These are phyloP conservation scores for Cladosporium sp. DNA, from an alignment of 2,329 filamentous ascomycete species.

Conservation along the genomic window DNA sequence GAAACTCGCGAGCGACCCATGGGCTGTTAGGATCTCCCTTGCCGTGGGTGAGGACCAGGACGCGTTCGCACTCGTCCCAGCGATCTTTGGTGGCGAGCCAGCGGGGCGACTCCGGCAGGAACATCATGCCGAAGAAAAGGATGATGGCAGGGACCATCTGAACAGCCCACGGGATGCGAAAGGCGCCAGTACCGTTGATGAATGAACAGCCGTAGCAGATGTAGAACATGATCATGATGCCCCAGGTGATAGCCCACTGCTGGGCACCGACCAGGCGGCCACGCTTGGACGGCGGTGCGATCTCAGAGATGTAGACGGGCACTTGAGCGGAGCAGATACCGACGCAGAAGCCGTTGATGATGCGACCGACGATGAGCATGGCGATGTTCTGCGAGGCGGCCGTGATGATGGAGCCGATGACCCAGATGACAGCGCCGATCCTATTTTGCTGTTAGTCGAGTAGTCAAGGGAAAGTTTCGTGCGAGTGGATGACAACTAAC, in stretches of 20 bases:
- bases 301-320: slow-evolving; percentile 64
- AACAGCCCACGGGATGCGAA: slow-evolving; percentile 48
- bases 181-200: slow-evolving; percentile 51
- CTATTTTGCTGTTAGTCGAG: not conserved
- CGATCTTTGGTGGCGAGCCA: slow-evolving; percentile 63
- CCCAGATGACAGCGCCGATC: slow-evolving; percentile 39
- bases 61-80: slow-evolving; percentile 57
- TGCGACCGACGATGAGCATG: slow-evolving; percentile 68
- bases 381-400: slow-evolving; percentile 60
- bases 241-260: slow-evolving; percentile 66
- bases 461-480: not conserved
- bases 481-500: slow-evolving; percentile 11
- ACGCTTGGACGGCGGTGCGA: slow-evolving; percentile 55
- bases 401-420: slow-evolving; percentile 59
- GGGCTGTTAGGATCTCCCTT: slow-evolving; percentile 36
- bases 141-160: slow-evolving; percentile 48
- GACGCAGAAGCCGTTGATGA: slow-evolving; percentile 68
- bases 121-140: slow-evolving; percentile 48
- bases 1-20: slow-evolving; percentile 64
- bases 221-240: slow-evolving; percentile 66
- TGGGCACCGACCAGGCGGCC: slow-evolving; percentile 67
- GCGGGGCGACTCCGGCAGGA: slow-evolving; percentile 62
- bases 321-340: slow-evolving; percentile 70
- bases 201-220: slow-evolving; percentile 62
- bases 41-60: slow-evolving; percentile 61